A percentile compares a stretch with the other conserved stretches of the same genome.
phyloP scores from a whole-genome alignment of 179 eudicot genomes.

The Gypsophila paniculata region DNA sequence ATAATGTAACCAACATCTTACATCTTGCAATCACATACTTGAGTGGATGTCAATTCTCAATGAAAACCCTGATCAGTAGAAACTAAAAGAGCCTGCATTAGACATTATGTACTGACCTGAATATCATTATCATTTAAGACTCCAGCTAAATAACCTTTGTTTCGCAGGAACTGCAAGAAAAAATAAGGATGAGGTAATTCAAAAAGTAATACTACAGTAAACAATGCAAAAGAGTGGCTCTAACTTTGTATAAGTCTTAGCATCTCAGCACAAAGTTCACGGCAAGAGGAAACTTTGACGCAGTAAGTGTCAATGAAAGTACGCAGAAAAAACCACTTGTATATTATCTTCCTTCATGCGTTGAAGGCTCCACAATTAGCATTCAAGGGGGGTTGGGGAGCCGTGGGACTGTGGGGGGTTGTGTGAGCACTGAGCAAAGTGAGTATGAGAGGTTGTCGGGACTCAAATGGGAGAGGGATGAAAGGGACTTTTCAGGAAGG shows the following conservation, averaged over 20 bases:
- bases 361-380: neutral
- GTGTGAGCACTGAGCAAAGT: no score
- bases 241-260: neutral
- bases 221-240: neutral
- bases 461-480: no score
- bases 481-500: no score
- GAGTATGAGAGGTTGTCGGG: no score
- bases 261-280: neutral
- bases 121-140: conserved; percentile 72
- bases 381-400: no score
- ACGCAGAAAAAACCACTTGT: neutral
- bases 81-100: neutral
- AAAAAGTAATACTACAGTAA: neutral
- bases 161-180: conserved; percentile 66
- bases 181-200: conserved; percentile 10
- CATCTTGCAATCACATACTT: conserved; percentile 1
- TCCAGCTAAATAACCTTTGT: conserved; percentile 75
- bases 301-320: neutral
- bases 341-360: neutral
- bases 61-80: neutral
- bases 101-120: conserved; percentile 50
- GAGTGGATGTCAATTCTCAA: neutral
- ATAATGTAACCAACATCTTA: neutral
- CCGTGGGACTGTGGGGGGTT: no score
- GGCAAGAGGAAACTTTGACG: conserved; percentile 13